Percentiles rank a stretch among this genome's conserved stretches.
Evolutionary conservation across 2,329 filamentous ascomycete genomes (phyloP).

Genomic region (Ustilaginoidea virens): DNA sequence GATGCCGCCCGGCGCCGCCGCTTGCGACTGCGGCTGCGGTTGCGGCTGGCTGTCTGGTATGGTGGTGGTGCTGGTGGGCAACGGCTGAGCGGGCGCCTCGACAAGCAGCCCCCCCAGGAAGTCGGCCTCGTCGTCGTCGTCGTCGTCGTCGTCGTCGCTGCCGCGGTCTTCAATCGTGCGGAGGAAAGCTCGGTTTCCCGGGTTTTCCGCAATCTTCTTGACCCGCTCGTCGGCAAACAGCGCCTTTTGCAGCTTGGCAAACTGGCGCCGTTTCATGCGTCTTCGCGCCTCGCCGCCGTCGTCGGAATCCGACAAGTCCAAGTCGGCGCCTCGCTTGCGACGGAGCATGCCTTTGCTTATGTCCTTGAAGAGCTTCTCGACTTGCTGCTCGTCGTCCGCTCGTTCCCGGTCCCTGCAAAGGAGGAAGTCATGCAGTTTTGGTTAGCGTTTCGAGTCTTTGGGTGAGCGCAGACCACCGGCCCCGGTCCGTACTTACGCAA

Average conservation of each 20-base stretch:
- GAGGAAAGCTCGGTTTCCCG: slow-evolving; percentile 80
- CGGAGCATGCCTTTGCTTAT: slow-evolving; percentile 80
- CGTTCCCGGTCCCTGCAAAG: slow-evolving; percentile 70
- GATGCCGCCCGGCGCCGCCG: slow-evolving; percentile 11
- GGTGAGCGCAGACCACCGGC: no score
- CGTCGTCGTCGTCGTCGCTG: slow-evolving; percentile 61
- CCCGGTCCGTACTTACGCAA: slow-evolving; percentile 85
- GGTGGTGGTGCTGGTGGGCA: slow-evolving; percentile 16
- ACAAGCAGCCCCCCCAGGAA: slow-evolving; percentile 41
- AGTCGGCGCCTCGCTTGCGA: slow-evolving; percentile 66
- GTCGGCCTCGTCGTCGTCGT: slow-evolving; percentile 60
- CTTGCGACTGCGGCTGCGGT: slow-evolving; percentile 20
- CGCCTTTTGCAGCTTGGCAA: slow-evolving; percentile 81
- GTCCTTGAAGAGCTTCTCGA: slow-evolving; percentile 85
- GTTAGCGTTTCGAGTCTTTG: slow-evolving; percentile 7
- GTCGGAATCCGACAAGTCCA: slow-evolving; percentile 80
- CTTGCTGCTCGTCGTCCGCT: slow-evolving; percentile 66
- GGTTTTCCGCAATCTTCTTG: slow-evolving; percentile 77
- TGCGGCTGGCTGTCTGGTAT: slow-evolving; percentile 37
- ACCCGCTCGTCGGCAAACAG: slow-evolving; percentile 80
- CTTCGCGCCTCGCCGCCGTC: slow-evolving; percentile 67
- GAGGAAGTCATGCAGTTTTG: no score
- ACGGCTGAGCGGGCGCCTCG: slow-evolving; percentile 6
- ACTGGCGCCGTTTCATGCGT: slow-evolving; percentile 72
- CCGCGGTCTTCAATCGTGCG: slow-evolving; percentile 75